Evolutionary conservation across 768 basidiomycete genomes (phyloP), one percentile per base, ranked within the genome.

Genomic region (Suillus lakei): DNA sequence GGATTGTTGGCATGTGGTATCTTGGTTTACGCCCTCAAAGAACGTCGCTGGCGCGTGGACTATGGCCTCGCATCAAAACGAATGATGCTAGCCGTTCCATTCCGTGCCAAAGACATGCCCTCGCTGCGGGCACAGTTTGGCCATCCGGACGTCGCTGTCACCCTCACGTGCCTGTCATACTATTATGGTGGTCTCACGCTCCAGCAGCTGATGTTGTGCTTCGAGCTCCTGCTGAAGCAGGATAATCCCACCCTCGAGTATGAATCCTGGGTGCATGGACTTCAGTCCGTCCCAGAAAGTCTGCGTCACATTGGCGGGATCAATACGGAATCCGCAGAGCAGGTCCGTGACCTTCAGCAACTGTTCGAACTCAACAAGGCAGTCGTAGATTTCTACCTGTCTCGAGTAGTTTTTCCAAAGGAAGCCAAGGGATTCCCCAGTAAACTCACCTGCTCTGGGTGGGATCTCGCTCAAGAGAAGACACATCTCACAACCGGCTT

Each of bases 11-110:
- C 73, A 8, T 67, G 66, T 0, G 79, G 77, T 0, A 76, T 80
- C 18, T 68, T 80, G 2, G 39, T 74, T 13, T 74, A 73, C 53
- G 73, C 69, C 6, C 67, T 80, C 30, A 72, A 51, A 48, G 78
- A 80, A 4, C 77, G 76, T 26, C 70, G 81, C 28, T 80, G 79
- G 79, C 63, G 80, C 3, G 81, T 82, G 9, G 76, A 81, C 61
- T 82, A 78, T 67, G 79, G 79, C 4, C 76, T 77, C 18, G n/a
- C n/a, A n/a, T 72, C 64, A 7, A 6, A 46, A 21, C 76, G 79
- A 21, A 79, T 79, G 0, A 68, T 72, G 69, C 67, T 80, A 5
- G 79, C 79, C 0, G 81, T 80, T 1, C 79, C 79, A 0, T 80
- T 80, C 30, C 69, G 79, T 2, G 81, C 79, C 0, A 80, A 78